Evolutionary conservation across 805 yeast genomes (phyloP).

Genomic region (Metschnikowia baotianmanensis): DNA sequence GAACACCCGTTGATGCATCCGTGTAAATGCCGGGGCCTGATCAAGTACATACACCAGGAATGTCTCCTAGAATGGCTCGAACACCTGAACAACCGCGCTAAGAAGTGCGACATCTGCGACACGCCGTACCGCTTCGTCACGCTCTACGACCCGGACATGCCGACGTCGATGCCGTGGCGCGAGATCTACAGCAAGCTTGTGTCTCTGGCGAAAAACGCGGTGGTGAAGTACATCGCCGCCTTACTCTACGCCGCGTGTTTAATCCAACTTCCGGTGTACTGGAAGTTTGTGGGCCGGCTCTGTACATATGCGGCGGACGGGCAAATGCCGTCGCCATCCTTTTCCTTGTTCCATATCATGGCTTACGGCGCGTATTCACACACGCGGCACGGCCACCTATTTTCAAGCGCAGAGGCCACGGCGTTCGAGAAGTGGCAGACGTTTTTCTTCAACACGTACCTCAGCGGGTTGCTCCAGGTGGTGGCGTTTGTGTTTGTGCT

Average conservation of each 20-base stretch:
- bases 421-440: constrained; percentile 21
- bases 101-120: constrained; percentile 85
- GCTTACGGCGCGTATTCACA: constrained; percentile 35
- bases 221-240: constrained; percentile 23
- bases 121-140: constrained; percentile 67
- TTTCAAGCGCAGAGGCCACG: constrained; percentile 11
- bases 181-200: constrained; percentile 44
- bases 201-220: constrained; percentile 14
- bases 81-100: constrained; percentile 57
- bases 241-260: constrained; percentile 41
- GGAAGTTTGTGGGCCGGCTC: constrained; percentile 53
- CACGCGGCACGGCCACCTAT: constrained; percentile 11
- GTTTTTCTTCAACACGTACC: constrained; percentile 33
- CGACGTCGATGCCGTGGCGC: constrained; percentile 54
- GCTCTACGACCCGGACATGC: constrained; percentile 63
- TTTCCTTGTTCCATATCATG: constrained; percentile 30
- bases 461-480: constrained; percentile 40
- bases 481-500: constrained; percentile 39
- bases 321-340: constrained; percentile 39
- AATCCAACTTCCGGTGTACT: constrained; percentile 56
- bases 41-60: constrained; percentile 88
- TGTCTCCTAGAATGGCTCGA: constrained; percentile 87
- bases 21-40: constrained; percentile 91
- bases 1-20: constrained; percentile 86
- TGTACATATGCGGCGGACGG: constrained; percentile 59